Percentiles rank a stretch among this genome's conserved stretches.
Evolutionary conservation across 2,329 filamentous ascomycete genomes (phyloP).

Genomic region (Trichophyton benhamiae): DNA sequence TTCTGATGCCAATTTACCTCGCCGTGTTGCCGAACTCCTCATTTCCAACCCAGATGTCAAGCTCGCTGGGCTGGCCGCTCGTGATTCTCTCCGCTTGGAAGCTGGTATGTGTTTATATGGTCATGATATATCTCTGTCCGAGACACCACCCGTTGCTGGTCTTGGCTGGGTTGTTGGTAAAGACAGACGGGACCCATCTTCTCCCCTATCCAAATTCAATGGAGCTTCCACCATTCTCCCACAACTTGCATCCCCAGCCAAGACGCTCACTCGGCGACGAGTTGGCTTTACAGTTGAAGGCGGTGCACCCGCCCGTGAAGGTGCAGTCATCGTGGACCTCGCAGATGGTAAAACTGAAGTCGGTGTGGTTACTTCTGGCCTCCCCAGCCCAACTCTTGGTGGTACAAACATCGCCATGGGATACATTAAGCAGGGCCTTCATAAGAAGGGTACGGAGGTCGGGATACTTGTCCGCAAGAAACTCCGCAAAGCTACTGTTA

Average conservation of each 20-base stretch:
- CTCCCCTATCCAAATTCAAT: slow-evolving; percentile 58
- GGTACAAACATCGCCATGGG: slow-evolving; percentile 90
- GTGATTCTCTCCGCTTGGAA: slow-evolving; percentile 85
- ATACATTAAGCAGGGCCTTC: slow-evolving; percentile 67
- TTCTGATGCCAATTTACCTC: slow-evolving; percentile 40
- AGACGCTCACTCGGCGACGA: slow-evolving; percentile 57
- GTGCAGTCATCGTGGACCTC: slow-evolving; percentile 58
- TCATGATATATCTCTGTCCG: slow-evolving; percentile 79
- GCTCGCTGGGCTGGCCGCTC: slow-evolving; percentile 76
- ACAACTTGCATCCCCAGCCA: slow-evolving; percentile 49
- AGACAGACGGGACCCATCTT: slow-evolving; percentile 47
- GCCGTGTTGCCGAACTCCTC: slow-evolving; percentile 53
- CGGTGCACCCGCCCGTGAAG: slow-evolving; percentile 81
- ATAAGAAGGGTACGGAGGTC: slow-evolving; percentile 75
- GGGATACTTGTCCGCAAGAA: slow-evolving; percentile 66
- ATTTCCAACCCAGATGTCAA: slow-evolving; percentile 55
- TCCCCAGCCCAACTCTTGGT: slow-evolving; percentile 72
- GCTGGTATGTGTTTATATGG: slow-evolving; percentile 99
- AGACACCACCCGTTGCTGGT: slow-evolving; percentile 54
- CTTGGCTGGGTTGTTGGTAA: slow-evolving; percentile 76
- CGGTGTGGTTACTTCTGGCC: slow-evolving; percentile 76
- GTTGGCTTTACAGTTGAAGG: slow-evolving; percentile 66
- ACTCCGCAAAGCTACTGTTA: slow-evolving; percentile 59
- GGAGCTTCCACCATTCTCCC: slow-evolving; percentile 65
- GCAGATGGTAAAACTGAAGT: slow-evolving; percentile 48